These are phyloP conservation scores for Epichloe aotearoae DNA, from an alignment of 2,329 filamentous ascomycete species.

Conservation along the genomic window DNA sequence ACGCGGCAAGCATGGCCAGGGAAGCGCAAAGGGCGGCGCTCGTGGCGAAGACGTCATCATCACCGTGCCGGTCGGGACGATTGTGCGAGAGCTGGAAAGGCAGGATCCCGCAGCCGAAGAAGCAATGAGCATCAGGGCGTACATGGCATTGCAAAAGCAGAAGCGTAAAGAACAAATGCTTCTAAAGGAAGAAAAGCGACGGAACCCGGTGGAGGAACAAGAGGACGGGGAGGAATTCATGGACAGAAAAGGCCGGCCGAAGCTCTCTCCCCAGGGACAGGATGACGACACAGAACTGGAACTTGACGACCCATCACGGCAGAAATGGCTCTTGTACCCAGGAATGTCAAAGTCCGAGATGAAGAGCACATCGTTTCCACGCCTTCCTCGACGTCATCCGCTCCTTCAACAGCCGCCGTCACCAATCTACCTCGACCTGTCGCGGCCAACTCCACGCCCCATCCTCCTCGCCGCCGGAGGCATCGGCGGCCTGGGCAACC, in stretches of 20 bases:
- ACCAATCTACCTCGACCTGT: slow-evolving; percentile 62
- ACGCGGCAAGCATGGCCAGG: slow-evolving; percentile 65
- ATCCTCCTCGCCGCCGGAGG: slow-evolving; percentile 79
- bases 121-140: slow-evolving; percentile 21
- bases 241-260: slow-evolving; percentile 4
- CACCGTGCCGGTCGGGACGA: slow-evolving; percentile 82
- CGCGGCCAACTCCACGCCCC: slow-evolving; percentile 65
- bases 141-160: slow-evolving; percentile 20
- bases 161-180: slow-evolving; percentile 16
- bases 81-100: slow-evolving; percentile 70
- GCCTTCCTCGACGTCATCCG: slow-evolving; percentile 37
- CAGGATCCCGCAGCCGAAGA: slow-evolving; percentile 66
- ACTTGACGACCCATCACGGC: slow-evolving; percentile 35
- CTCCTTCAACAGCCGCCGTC: slow-evolving; percentile 54
- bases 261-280: slow-evolving; percentile 6
- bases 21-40: slow-evolving; percentile 58
- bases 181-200: slow-evolving; percentile 22
- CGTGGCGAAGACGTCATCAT: slow-evolving; percentile 80
- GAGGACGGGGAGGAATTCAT: slow-evolving; percentile 4
- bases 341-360: slow-evolving; percentile 60
- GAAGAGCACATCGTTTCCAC: slow-evolving; percentile 36
- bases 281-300: slow-evolving; percentile 26
- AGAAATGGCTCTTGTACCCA: slow-evolving; percentile 81
- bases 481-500: slow-evolving; percentile 82
- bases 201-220: slow-evolving; percentile 6